Conservation (phyloP, 805 yeast genomes). For the Barnettozyma botsteinii region DNA sequence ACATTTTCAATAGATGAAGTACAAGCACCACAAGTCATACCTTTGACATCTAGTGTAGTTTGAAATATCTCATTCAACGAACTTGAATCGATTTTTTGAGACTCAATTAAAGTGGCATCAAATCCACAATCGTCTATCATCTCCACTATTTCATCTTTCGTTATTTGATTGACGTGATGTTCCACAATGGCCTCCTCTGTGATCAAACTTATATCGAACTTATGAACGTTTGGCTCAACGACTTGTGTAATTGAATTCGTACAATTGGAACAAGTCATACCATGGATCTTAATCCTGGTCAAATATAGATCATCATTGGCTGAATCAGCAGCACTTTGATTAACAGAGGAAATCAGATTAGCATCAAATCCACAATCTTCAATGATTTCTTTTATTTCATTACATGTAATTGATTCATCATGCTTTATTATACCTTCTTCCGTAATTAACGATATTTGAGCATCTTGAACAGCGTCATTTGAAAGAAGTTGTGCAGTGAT, state of each 20-base stretch:
- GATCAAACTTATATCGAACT: slow-evolving; percentile 61
- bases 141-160: slow-evolving; percentile 34
- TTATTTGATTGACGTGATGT: slow-evolving; percentile 33
- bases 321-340: neutral
- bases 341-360: slow-evolving; percentile 5
- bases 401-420: slow-evolving; percentile 24
- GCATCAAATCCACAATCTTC: slow-evolving; percentile 63
- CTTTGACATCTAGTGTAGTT: slow-evolving; percentile 12
- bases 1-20: slow-evolving; percentile 58
- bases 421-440: slow-evolving; percentile 63
- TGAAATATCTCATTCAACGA: neutral
- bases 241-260: slow-evolving; percentile 57
- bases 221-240: slow-evolving; percentile 40
- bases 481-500: slow-evolving; percentile 51
- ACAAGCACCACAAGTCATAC: slow-evolving; percentile 29
- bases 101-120: slow-evolving; percentile 36
- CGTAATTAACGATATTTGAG: slow-evolving; percentile 67
- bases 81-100: neutral
- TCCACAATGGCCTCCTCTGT: slow-evolving; percentile 66
- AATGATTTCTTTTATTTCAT: slow-evolving; percentile 42
- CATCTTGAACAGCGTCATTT: slow-evolving; percentile 46
- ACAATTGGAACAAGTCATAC: slow-evolving; percentile 93
- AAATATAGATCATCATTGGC: neutral
- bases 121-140: slow-evolving; percentile 74
- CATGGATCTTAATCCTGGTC: slow-evolving; percentile 29